Percentiles rank a stretch among this genome's conserved stretches.
Conservation (phyloP, 2,329 filamentous ascomycete genomes). For the Mycosphaerelloides madeirae region DNA sequence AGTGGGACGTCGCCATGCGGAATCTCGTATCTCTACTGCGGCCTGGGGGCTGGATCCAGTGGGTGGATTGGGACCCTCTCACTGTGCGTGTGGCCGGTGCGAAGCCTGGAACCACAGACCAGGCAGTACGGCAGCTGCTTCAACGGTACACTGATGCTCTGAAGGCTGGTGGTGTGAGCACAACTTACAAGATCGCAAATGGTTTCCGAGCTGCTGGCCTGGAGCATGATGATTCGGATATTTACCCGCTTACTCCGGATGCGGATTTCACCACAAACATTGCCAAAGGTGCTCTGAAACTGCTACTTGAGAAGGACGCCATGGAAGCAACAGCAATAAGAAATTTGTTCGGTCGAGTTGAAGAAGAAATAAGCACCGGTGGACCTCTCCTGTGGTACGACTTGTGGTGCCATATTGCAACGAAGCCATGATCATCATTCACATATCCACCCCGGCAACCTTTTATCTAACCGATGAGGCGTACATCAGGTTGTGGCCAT, state of each 20-base stretch:
- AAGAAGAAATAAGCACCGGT: conserved; percentile 12
- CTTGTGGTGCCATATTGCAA: conserved; percentile 20
- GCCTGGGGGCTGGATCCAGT: conserved; percentile 19
- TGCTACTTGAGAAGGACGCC: conserved; percentile 7
- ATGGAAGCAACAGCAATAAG: conserved; percentile 4
- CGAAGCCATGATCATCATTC: conserved; percentile 8
- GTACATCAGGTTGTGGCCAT: no score
- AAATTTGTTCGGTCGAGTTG: conserved; percentile 3
- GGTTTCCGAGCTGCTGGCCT: conserved; percentile 5
- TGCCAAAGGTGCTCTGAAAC: conserved; percentile 5
- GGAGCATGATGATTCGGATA: conserved; percentile 13
- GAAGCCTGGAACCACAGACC: conserved; percentile 14
- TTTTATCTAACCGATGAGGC: no score
- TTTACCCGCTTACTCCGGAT: conserved; percentile 14
- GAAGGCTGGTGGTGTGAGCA: conserved; percentile 9
- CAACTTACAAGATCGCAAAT: conserved; percentile 15
- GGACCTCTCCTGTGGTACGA: conserved; percentile 17
- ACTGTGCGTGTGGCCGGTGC: conserved; percentile 18
- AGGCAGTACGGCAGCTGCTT: conserved; percentile 10
- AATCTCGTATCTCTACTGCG: conserved; percentile 14
- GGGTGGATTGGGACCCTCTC: conserved; percentile 17
- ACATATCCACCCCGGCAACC: neutral
- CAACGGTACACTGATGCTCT: conserved; percentile 11
- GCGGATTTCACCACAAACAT: conserved; percentile 14
- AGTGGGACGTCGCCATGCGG: conserved; percentile 10